A percentile compares a stretch with the other conserved stretches of the same genome.
Evolutionary conservation across 257 asterid genomes (phyloP).

Genomic region (Solanum chilense): DNA sequence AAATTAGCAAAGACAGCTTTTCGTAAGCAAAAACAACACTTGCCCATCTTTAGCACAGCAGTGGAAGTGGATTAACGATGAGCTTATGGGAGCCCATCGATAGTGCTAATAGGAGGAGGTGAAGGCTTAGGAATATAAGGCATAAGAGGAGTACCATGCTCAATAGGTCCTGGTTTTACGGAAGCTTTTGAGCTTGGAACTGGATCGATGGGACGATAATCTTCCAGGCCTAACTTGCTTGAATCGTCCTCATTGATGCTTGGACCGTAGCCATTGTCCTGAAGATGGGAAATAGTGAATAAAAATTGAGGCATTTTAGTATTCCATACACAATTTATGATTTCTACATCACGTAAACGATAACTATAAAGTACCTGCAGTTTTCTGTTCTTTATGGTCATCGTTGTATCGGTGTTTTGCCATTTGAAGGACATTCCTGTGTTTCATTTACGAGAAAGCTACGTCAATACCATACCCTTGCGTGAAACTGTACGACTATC

Average conservation of each 20-base stretch:
- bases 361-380: neutral
- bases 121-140: conserved; percentile 84
- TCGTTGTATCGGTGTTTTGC: neutral
- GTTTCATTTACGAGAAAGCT: neutral
- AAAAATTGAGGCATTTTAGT: neutral
- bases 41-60: neutral
- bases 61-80: neutral
- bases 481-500: neutral
- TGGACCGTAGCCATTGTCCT: conserved; percentile 13
- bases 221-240: conserved; percentile 34
- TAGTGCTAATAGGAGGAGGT: conserved; percentile 27
- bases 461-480: neutral
- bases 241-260: neutral
- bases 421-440: neutral
- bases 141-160: conserved; percentile 78
- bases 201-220: conserved; percentile 69
- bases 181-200: conserved; percentile 69
- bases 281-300: neutral
- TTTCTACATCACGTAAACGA: neutral
- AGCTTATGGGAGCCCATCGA: neutral
- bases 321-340: neutral
- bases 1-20: neutral
- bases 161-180: conserved; percentile 57
- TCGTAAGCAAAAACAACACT: neutral
- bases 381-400: neutral